Evolutionary conservation across 2,329 filamentous ascomycete genomes (phyloP).

Genomic region (Davidsoniella neocaledoniae): DNA sequence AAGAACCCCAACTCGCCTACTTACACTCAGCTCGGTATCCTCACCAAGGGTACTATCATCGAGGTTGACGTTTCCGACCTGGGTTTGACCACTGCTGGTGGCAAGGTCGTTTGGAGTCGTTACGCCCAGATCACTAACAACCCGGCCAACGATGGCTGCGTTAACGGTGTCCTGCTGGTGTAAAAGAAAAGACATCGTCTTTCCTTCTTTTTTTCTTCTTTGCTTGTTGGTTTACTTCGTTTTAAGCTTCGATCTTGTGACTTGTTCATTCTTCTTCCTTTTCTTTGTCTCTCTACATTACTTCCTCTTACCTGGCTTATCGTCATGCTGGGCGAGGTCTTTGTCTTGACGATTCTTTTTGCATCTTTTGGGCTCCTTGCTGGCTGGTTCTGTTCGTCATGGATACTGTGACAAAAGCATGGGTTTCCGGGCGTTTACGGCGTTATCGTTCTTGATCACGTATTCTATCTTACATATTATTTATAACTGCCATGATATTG

Average conservation of each 20-base stretch:
- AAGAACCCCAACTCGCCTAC: conserved; percentile 66
- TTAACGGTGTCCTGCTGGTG: conserved; percentile 25
- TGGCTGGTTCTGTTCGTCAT: conserved; percentile 6
- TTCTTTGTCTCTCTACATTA: not conserved
- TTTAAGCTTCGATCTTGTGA: too few relatives aligned
- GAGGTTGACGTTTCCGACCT: conserved; percentile 91
- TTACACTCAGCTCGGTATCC: conserved; percentile 81
- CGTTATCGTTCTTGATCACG: conserved; percentile 1
- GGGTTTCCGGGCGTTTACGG: conserved; percentile 11
- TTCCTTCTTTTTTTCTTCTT: not conserved
- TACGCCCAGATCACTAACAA: conserved; percentile 55
- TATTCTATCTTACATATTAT: too few relatives aligned
- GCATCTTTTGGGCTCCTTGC: conserved; percentile 3
- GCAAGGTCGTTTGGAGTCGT: conserved; percentile 86
- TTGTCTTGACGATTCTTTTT: not conserved
- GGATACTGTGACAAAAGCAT: conserved; percentile 1
- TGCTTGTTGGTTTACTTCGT: not conserved
- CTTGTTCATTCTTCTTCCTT: not conserved
- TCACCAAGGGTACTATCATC: conserved; percentile 64
- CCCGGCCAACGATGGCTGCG: conserved; percentile 30
- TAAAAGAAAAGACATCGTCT: conserved; percentile 12
- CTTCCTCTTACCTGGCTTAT: too few relatives aligned
- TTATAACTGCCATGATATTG: not conserved
- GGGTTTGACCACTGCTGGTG: conserved; percentile 74
- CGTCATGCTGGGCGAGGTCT: not conserved